These are phyloP conservation scores for Metarhizium rileyi DNA, from an alignment of 2,329 filamentous ascomycete genomes.

Conservation along the genomic window DNA sequence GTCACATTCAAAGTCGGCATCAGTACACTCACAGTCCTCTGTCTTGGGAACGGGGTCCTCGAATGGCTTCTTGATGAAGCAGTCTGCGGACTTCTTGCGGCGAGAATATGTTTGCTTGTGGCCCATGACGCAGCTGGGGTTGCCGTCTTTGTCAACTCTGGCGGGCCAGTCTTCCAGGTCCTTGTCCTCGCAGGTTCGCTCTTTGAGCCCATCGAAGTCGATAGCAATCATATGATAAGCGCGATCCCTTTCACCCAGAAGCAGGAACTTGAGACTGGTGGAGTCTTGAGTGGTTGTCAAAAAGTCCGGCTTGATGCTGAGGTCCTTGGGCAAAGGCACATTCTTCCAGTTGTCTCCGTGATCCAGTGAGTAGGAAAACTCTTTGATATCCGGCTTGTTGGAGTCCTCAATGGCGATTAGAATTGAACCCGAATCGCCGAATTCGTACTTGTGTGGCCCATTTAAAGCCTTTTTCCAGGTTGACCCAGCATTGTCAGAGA, in stretches of 20 bases:
- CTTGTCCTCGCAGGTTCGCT: conserved; percentile 63
- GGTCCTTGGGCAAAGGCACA: conserved; percentile 53
- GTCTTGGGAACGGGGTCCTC: conserved; percentile 62
- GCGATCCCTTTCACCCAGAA: conserved; percentile 54
- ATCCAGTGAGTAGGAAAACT: conserved; percentile 70
- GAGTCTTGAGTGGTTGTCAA: conserved; percentile 89
- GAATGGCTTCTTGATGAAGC: conserved; percentile 81
- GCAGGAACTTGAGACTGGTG: conserved; percentile 81
- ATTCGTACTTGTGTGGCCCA: conserved; percentile 89
- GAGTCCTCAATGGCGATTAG: conserved; percentile 76
- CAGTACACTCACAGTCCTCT: conserved; percentile 70
- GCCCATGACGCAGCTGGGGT: conserved; percentile 89
- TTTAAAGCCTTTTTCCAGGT: conserved; percentile 70
- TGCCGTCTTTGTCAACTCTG: conserved; percentile 66
- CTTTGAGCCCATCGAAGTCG: conserved; percentile 74
- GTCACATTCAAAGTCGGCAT: conserved; percentile 89
- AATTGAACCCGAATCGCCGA: conserved; percentile 86
- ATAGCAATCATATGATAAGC: conserved; percentile 61
- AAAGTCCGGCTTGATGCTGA: conserved; percentile 60
- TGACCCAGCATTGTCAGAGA: conserved; percentile 84
- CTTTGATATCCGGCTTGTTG: conserved; percentile 45
- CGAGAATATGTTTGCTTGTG: conserved; percentile 81
- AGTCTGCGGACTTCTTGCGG: conserved; percentile 79
- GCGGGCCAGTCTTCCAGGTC: conserved; percentile 89
- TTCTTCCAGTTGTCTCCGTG: conserved; percentile 79